These are phyloP conservation scores for Boeremia lycopersici DNA, from an alignment of 2,329 filamentous ascomycete species.

Conservation along the genomic window DNA sequence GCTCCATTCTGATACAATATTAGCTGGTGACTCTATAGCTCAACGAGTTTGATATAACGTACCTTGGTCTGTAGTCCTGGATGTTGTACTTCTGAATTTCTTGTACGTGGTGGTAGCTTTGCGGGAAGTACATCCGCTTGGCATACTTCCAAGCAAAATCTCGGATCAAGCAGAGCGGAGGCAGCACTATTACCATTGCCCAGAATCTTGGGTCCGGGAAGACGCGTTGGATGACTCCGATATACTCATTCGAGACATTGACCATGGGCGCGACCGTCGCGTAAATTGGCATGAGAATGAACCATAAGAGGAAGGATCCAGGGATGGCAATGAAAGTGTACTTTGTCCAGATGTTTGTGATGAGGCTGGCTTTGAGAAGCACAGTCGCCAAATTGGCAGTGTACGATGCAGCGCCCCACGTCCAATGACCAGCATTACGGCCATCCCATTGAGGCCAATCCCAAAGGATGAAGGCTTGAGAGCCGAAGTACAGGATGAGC, in stretches of 20 bases:
- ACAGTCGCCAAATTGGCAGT: constrained; percentile 92
- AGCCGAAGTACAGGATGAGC: constrained; percentile 85
- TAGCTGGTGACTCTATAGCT: background rate
- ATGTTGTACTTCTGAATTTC: constrained; percentile 99
- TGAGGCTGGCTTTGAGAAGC: constrained; percentile 89
- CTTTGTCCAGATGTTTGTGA: constrained; percentile 99
- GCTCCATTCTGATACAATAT: constrained; percentile 76
- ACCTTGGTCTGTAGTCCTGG: constrained; percentile 96
- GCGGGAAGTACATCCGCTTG: constrained; percentile 95
- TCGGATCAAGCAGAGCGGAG: constrained; percentile 79
- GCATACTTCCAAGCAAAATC: constrained; percentile 97
- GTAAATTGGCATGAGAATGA: constrained; percentile 87
- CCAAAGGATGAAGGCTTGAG: constrained; percentile 78
- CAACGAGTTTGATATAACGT: constrained; percentile 43
- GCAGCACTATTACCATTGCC: constrained; percentile 82
- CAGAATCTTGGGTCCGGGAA: constrained; percentile 88
- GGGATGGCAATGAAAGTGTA: constrained; percentile 96
- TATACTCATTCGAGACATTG: constrained; percentile 80
- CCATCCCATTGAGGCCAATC: constrained; percentile 82
- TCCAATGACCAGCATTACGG: constrained; percentile 88
- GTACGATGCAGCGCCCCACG: constrained; percentile 96
- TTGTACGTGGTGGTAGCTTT: constrained; percentile 97
- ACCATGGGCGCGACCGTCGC: constrained; percentile 83
- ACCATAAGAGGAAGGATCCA: constrained; percentile 89
- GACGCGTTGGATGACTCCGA: constrained; percentile 79